Conservation (phyloP, 805 yeast species). For the Sungouiella blattae region DNA sequence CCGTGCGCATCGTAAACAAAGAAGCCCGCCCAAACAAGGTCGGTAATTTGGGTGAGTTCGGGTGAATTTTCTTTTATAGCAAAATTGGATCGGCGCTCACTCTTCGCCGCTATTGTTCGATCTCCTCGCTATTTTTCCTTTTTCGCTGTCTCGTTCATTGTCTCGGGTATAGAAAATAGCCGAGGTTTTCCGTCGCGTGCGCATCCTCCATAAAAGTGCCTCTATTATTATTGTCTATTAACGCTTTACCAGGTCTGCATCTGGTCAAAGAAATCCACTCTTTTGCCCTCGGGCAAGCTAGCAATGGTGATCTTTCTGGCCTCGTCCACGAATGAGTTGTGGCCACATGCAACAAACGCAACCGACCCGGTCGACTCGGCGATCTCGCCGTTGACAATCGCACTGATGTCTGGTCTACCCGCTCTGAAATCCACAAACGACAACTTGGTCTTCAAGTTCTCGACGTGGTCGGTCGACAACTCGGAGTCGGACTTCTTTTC, state of each 20-base stretch:
- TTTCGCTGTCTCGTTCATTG: too few species aligned
- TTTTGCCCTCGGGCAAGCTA: conserved; percentile 37
- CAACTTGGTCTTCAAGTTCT: conserved; percentile 20
- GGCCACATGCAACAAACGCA: conserved; percentile 62
- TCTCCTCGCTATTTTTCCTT: too few species aligned
- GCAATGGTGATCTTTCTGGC: conserved; percentile 46
- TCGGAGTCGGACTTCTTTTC: conserved; percentile 12
- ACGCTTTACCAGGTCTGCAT: conserved; percentile 58
- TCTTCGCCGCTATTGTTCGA: too few species aligned
- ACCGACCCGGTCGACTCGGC: conserved; percentile 33
- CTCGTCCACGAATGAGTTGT: conserved; percentile 54
- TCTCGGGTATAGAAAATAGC: too few species aligned
- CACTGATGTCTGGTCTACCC: conserved; percentile 41
- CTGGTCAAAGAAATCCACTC: conserved; percentile 73
- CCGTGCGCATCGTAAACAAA: too few species aligned
- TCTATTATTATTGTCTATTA: not conserved
- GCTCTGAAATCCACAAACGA: conserved; percentile 39
- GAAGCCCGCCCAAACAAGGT: too few species aligned
- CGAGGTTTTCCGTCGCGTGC: too few species aligned
- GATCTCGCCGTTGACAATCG: conserved; percentile 35
- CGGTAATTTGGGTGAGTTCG: too few species aligned
- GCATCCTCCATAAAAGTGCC: too few species aligned
- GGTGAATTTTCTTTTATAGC: too few species aligned
- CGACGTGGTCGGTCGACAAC: conserved; percentile 4
- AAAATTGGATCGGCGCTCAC: too few species aligned